Base-by-base conservation (phyloP, 345 rosid genomes). In the Luvunga scandens region DNA sequence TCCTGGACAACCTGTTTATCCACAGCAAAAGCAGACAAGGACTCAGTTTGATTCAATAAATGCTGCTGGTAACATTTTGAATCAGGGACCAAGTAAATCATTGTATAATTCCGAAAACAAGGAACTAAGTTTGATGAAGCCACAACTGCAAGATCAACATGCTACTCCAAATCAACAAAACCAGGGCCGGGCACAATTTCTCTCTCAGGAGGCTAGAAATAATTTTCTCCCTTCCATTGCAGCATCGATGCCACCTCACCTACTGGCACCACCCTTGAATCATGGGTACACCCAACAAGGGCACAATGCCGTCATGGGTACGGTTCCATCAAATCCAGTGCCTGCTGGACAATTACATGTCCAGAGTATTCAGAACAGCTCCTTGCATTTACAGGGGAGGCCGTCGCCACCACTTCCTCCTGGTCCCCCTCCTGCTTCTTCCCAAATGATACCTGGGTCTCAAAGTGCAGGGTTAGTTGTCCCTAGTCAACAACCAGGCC, bases 391-490 rank as follows among this genome's bases (percentile, higher is more conserved):
- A 55, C 85, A 59, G 65, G 80, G 87, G 55, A 92, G 86, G 77
- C 67, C 84, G 66, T 72, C 86, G 78, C 96, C 93, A 34, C 86
- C 96, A 77, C 84, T 88, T 79, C 94, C 91, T 66, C 82, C 85
- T 6, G 91, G 91, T 64, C 90, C 80, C 65, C 89, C 77, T 83
- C 89, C 88, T 9, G 36, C 79, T 63, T 70, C 87, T 66, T 75
- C 88, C 25, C 94, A 86, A 39, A 72, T 86, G 62, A 79, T 89
- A 48, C 82, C 86, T 50, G 78, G 74, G 71, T 81, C 87, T 71
- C 94, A 82, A 64, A 85, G 78, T 90, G 82, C 83, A 34, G 85
- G 84, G 59, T 38, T 86, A 70, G 80, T 75, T 80, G 77, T 68
- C 69, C 79, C 93, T 50, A 89, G 68, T 77, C 95, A 88, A 82